phyloP scores from a whole-genome alignment of 1,284 basidiomycete genomes.

The Trametes pubescens region DNA sequence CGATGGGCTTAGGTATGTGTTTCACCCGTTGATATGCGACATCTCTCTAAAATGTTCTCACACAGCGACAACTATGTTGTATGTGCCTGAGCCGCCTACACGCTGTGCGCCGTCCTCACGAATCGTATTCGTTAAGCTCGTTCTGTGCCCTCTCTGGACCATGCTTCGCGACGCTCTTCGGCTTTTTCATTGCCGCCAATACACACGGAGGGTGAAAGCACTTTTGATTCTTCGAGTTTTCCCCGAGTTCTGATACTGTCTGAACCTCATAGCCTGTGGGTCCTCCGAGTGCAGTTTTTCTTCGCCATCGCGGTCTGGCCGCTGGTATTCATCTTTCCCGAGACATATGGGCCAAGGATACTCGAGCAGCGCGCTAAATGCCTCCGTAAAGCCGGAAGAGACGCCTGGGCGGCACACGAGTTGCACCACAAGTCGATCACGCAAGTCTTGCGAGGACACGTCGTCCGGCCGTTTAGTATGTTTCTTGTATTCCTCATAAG shows the following conservation, averaged over 20 bases:
- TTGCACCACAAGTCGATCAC: constrained; percentile 27
- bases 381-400: constrained; percentile 32
- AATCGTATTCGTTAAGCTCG: constrained; percentile 2
- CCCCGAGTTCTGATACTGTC: neutral
- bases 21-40: neutral
- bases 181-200: constrained; percentile 39
- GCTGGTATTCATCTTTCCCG: constrained; percentile 38
- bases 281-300: constrained; percentile 38
- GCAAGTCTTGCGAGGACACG: constrained; percentile 34
- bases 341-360: constrained; percentile 40
- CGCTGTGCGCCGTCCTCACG: neutral
- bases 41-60: neutral
- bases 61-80: neutral
- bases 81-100: neutral
- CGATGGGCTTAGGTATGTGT: constrained; percentile 17
- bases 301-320: constrained; percentile 35
- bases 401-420: constrained; percentile 37
- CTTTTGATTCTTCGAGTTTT: neutral
- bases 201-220: constrained; percentile 28
- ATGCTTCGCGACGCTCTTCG: constrained; percentile 36
- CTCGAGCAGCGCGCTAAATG: constrained; percentile 33
- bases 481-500: neutral
- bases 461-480: constrained; percentile 38
- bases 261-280: constrained; percentile 37
- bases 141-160: constrained; percentile 37